Conservation (phyloP, 2,329 filamentous ascomycete genomes). For the Lojkania enalia region DNA sequence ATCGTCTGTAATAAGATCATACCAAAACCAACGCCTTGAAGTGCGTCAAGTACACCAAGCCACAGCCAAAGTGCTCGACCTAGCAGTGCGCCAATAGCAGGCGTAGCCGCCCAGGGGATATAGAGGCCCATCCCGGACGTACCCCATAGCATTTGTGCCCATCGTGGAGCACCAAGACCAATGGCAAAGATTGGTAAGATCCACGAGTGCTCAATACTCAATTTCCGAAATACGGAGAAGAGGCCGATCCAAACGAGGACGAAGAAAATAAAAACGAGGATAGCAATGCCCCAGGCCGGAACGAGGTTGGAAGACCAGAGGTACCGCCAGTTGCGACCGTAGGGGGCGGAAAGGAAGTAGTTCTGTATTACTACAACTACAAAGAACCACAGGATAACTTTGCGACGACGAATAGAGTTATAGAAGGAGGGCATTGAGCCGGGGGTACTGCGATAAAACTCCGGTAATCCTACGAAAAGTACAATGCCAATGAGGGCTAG, state of each 20-base stretch:
- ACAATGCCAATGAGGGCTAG: constrained; percentile 61
- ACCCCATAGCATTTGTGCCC: constrained; percentile 70
- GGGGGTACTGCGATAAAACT: constrained; percentile 67
- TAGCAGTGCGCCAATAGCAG: constrained; percentile 58
- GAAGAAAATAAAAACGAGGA: constrained; percentile 61
- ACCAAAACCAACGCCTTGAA: constrained; percentile 68
- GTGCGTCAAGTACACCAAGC: constrained; percentile 66
- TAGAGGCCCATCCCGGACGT: constrained; percentile 63
- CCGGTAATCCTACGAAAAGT: constrained; percentile 64
- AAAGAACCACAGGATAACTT: constrained; percentile 70
- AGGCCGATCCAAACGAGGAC: constrained; percentile 59
- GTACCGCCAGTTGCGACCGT: constrained; percentile 69
- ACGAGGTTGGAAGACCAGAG: constrained; percentile 63
- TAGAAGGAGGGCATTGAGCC: constrained; percentile 69
- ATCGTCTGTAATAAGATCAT: constrained; percentile 69
- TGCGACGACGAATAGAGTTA: constrained; percentile 62
- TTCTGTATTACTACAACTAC: constrained; percentile 66
- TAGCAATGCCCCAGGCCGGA: constrained; percentile 58
- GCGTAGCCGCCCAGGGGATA: constrained; percentile 59
- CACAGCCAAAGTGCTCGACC: constrained; percentile 66
- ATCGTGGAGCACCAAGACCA: constrained; percentile 66
- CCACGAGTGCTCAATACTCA: constrained; percentile 67
- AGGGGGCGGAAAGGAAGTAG: constrained; percentile 67
- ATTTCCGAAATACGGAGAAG: constrained; percentile 55
- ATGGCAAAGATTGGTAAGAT: constrained; percentile 69